These are phyloP conservation scores for Lagenidium giganteum DNA, from an alignment of 352 stramenopile genomes.

Conservation along the genomic window DNA sequence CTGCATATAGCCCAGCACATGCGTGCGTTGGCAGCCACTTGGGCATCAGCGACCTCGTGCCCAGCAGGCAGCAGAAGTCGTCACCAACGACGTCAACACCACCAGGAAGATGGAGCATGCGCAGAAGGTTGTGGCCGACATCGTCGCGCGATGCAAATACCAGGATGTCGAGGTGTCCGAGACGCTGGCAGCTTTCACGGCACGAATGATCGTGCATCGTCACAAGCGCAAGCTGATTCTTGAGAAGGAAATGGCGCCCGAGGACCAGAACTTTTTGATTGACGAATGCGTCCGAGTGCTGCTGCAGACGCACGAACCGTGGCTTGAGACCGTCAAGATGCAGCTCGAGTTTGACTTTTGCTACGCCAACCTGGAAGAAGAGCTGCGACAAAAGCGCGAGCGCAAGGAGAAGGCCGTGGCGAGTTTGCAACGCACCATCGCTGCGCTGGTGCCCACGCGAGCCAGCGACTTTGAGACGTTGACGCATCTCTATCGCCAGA, in stretches of 20 bases:
- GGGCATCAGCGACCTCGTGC: too few species aligned
- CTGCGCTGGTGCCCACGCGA: constrained; percentile 64
- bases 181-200: constrained; percentile 85
- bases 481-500: constrained; percentile 89
- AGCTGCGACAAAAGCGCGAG: constrained; percentile 49
- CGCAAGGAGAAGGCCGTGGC: constrained; percentile 51
- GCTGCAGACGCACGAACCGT: constrained; percentile 68
- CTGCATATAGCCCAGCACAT: too few species aligned
- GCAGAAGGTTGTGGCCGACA: constrained; percentile 60
- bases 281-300: constrained; percentile 75
- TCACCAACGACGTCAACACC: too few species aligned
- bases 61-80: too few species aligned
- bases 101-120: constrained; percentile 43
- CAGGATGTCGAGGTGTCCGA: constrained; percentile 79
- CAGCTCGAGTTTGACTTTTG: constrained; percentile 92
- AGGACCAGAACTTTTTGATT: constrained; percentile 74
- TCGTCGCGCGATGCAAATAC: constrained; percentile 69
- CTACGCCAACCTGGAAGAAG: constrained; percentile 83
- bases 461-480: constrained; percentile 88
- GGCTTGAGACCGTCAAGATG: constrained; percentile 93
- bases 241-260: constrained; percentile 61
- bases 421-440: constrained; percentile 73
- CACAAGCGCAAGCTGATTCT: constrained; percentile 63
- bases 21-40: too few species aligned
- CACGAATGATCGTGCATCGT: constrained; percentile 58